Base-by-base conservation (phyloP, 805 yeast species). In the Lipomyces spencermartinsiae region DNA sequence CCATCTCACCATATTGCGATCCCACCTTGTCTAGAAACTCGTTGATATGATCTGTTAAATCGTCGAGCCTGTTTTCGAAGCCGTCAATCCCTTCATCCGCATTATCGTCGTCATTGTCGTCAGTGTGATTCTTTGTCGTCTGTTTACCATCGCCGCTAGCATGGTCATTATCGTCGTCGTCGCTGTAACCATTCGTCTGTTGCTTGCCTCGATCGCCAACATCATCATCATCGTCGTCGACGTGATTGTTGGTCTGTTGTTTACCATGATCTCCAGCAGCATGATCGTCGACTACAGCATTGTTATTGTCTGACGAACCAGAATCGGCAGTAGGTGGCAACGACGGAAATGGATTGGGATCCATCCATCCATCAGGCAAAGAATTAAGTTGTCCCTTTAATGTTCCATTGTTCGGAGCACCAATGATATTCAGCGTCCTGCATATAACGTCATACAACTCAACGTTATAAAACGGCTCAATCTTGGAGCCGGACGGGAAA, bases 401-500 rank as follows among this genome's bases (percentile, higher is more conserved):
- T 7, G 73, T 62, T 2, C 94, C 94, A 73, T 90, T 89, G 73
- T 88, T 89, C 0, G 83, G 77, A 7, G 87, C 80, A 0, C 92
- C 89, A 9, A 75, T 74, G 29, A 85, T 71, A 35, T 79, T 79
- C 64, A 91, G 78, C 1, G 90, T 81, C 16, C 89, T 90, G 78
- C 97, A 90, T 1, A 93, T 67, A 31, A 93, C 82, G 71, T 89
- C 86, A 78, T 92, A 93, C 4, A 93, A 83, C 68, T 92, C 91
- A 14, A 84, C 81, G 76, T 92, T 94, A 10, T 83, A 79, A 74
- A 93, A 90, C 3, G 97, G 97, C 69, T 80, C 77, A 29, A 86
- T 80, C 71, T 80, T 80, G 22, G 74, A 64, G 5, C 82, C 78
- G 22, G 82, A 78, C 3, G 61, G 55, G 77, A 93, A 93, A 74